A percentile compares a stretch with the other conserved stretches of the same genome.
Evolutionary conservation across 129 eudicot genomes (phyloP).

Genomic region (Gnaphalium uliginosum): DNA sequence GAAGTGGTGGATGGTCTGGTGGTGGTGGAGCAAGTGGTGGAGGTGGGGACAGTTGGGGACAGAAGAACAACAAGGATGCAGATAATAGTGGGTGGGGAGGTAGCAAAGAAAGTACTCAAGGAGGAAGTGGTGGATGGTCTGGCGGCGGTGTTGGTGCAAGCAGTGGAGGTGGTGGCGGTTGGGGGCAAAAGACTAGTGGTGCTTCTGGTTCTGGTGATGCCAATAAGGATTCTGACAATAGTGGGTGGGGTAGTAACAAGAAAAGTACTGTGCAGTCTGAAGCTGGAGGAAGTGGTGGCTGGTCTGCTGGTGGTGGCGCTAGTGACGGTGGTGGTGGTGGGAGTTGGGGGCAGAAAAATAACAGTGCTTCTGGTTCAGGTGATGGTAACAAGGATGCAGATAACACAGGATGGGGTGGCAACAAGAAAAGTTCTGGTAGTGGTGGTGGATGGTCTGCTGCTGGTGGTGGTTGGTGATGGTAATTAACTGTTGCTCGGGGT

Average conservation of each 20-base stretch:
- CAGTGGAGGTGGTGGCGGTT: conserved; percentile 21
- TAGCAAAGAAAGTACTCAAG: conserved; percentile 6
- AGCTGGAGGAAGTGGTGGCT: conserved; percentile 25
- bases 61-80: conserved; percentile 22
- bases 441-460: conserved; percentile 24
- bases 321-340: conserved; percentile 12
- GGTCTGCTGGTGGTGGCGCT: conserved; percentile 24
- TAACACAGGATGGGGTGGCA: conserved; percentile 36
- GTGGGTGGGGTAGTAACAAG: conserved; percentile 40
- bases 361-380: conserved; percentile 7
- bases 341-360: conserved; percentile 23
- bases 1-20: conserved; percentile 34
- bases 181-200: conserved; percentile 19
- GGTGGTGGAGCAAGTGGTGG: conserved; percentile 30
- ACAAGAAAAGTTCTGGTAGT: conserved; percentile 33
- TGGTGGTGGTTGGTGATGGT: conserved; percentile 31
- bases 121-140: conserved; percentile 28
- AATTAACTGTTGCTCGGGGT: not conserved
- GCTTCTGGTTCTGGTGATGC: conserved; percentile 7
- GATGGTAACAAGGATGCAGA: conserved; percentile 31
- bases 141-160: conserved; percentile 10
- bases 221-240: conserved; percentile 25
- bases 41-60: conserved; percentile 46
- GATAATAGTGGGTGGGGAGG: conserved; percentile 21
- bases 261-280: conserved; percentile 21